These are phyloP conservation scores for Macrocystidia cucumis DNA, from an alignment of 1,284 basidiomycete species.

Conservation along the genomic window DNA sequence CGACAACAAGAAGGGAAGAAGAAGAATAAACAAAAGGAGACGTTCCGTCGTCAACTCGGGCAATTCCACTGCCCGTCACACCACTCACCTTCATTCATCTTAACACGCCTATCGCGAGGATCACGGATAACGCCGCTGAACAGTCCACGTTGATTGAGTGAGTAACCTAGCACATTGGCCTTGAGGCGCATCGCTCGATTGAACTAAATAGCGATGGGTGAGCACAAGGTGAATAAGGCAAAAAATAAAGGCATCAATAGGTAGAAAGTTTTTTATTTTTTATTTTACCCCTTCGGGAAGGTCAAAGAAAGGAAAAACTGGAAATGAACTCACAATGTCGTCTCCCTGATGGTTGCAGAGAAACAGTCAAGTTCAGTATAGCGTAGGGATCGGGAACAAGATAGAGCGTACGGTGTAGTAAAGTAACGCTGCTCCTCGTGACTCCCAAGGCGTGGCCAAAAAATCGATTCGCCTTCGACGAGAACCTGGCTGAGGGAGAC, in stretches of 20 bases:
- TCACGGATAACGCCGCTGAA: constrained; percentile 70
- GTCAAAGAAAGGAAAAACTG: constrained; percentile 7
- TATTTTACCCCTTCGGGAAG: no score
- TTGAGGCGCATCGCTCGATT: constrained; percentile 85
- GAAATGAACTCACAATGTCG: background rate
- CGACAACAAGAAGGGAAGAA: no score
- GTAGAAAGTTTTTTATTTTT: no score
- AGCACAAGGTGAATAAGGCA: constrained; percentile 1
- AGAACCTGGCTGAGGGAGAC: constrained; percentile 29
- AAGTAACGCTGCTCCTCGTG: constrained; percentile 76
- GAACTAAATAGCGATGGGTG: constrained; percentile 45
- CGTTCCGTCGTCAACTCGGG: no score
- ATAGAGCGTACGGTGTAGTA: constrained; percentile 72
- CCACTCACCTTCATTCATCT: constrained; percentile 60
- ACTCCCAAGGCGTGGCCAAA: constrained; percentile 69
- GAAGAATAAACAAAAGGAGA: no score
- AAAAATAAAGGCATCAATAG: constrained; percentile 47
- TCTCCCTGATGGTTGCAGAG: no score
- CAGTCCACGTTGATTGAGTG: constrained; percentile 81
- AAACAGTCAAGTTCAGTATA: no score
- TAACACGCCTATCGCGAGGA: constrained; percentile 48
- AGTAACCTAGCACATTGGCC: constrained; percentile 76
- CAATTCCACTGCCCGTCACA: no score
- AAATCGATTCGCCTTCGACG: constrained; percentile 77
- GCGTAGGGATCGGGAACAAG: constrained; percentile 2